These are phyloP conservation scores for Acidomyces sp. DNA, from an alignment of 495 filamentous ascomycete genomes.

Conservation along the genomic window DNA sequence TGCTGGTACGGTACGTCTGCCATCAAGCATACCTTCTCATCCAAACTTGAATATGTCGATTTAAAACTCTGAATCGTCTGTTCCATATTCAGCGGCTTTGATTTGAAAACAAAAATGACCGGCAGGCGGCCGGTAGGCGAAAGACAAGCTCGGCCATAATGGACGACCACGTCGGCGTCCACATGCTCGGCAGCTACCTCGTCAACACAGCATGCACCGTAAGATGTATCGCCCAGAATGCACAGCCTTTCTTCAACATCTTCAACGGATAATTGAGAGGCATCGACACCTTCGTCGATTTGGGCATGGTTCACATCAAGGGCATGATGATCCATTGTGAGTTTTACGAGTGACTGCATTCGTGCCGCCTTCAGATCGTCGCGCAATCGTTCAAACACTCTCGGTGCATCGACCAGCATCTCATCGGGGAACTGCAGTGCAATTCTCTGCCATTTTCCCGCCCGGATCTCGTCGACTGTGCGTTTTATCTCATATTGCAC, in stretches of 20 bases:
- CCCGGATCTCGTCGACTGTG: conserved; percentile 60
- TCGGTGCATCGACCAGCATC: conserved; percentile 74
- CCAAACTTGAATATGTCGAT: conserved; percentile 47
- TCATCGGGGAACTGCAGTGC: conserved; percentile 91
- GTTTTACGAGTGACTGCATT: not conserved
- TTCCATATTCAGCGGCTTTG: conserved; percentile 46
- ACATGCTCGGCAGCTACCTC: conserved; percentile 94
- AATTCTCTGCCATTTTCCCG: conserved; percentile 58
- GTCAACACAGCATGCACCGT: conserved; percentile 93
- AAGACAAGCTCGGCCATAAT: conserved; percentile 87
- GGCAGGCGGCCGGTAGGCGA: conserved; percentile 81
- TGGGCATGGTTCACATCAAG: too few relatives aligned
- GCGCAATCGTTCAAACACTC: conserved; percentile 58
- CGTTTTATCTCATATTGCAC: conserved; percentile 76
- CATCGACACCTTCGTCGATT: too few relatives aligned
- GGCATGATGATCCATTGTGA: too few relatives aligned
- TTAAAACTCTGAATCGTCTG: conserved; percentile 50
- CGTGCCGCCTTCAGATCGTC: conserved; percentile 39
- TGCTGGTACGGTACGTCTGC: conserved; percentile 77
- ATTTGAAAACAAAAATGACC: conserved; percentile 85
- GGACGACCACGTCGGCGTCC: conserved; percentile 79
- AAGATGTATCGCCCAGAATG: conserved; percentile 91
- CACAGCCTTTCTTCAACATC: conserved; percentile 43
- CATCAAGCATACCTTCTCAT: conserved; percentile 61
- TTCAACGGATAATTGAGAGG: conserved; percentile 1